Evolutionary conservation across 75 land plant genomes (phyloP), one percentile per base, ranked within the genome.

Genomic region (Cryptomeria japonica): DNA sequence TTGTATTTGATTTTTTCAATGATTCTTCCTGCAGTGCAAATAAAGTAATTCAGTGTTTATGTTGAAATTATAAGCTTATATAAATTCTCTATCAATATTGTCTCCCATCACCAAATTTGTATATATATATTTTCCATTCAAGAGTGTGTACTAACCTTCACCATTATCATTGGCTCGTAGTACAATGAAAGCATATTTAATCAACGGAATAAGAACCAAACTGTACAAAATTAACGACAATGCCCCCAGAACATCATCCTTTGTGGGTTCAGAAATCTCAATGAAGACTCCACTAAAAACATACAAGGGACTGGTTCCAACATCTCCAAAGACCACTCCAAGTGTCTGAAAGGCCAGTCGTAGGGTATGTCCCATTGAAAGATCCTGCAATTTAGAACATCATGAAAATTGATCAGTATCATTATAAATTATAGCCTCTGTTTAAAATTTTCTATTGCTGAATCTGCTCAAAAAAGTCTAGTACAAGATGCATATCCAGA

Each of bases 151-250:
- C 77, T 61, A 90, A 98, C 99, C 99, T 96, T 98, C 99, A 56
- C 99, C 99, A 90, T 98, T 94, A 94, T 97, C 99, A 90, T 97
- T 96, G 13, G 97, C 99, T 91, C 93, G 94, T 61, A 98, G 95
- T 82, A 96, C 99, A 89, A 98, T 90, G 87, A 98, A 87, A 49
- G 94, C 93, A 90, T 98, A 98, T 86, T 98, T 98, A 87, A 98
- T 88, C 83, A 98, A 93, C 10, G 99, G 96, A 55, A 98, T 95
- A 89, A 97, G 92, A 46, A 95, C 92, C 84, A 98, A 88, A 51
- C 96, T 97, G 89, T 97, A 98, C 82, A 98, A 79, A 72, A 98
- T 95, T 56, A 98, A 92, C 78, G 99, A 98, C 56, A 97, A 89
- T 87, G 95, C 97, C 75, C 99, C 99, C 89, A 98, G 89, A 85